Percentiles rank a stretch among this genome's conserved stretches.
These are phyloP conservation scores for Salix suchowensis DNA, from an alignment of 345 rosid species.

Conservation along the genomic window DNA sequence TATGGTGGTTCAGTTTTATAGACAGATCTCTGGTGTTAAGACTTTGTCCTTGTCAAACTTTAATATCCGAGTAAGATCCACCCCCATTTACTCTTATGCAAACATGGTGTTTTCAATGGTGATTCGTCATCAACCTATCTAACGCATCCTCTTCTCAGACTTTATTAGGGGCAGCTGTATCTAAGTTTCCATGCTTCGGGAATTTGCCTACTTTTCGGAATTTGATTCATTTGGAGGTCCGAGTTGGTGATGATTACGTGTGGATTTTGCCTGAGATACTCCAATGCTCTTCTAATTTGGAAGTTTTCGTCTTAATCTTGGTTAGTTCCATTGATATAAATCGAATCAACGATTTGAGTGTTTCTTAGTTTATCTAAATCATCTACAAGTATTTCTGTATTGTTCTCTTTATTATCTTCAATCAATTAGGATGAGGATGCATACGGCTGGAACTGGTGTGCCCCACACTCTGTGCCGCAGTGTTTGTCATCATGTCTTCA, in stretches of 20 bases:
- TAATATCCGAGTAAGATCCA: background rate
- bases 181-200: background rate
- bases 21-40: background rate
- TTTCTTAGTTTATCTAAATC: background rate
- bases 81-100: background rate
- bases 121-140: background rate
- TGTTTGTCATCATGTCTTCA: background rate
- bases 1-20: background rate
- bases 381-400: background rate
- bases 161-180: background rate
- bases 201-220: background rate
- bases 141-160: background rate
- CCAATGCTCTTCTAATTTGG: background rate
- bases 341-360: background rate
- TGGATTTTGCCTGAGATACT: background rate
- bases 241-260: background rate
- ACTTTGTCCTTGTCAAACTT: background rate
- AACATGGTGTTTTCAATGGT: background rate
- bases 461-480: background rate
- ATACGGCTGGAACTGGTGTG: no score
- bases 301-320: background rate
- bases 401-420: no score
- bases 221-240: background rate
- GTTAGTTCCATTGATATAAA: background rate
- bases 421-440: background rate